A percentile compares a stretch with the other conserved stretches of the same genome.
phyloP scores from a whole-genome alignment of 1,139 yeast species.

The Saccharomycopsis crataegensis region DNA sequence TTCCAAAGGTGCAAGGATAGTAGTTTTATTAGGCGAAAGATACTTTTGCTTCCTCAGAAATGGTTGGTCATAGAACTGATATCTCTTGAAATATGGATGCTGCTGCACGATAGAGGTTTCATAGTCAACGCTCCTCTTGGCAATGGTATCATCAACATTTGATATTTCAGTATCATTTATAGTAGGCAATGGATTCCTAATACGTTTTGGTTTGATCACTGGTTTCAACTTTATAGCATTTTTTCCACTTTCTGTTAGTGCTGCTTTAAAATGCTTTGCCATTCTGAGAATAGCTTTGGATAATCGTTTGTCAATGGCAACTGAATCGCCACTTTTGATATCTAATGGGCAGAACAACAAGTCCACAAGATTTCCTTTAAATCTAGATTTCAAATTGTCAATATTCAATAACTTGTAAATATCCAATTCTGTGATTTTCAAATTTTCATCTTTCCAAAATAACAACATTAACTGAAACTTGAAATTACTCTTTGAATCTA shows the following conservation, averaged over 20 bases:
- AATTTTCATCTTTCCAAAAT: constrained; percentile 8
- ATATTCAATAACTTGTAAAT: constrained; percentile 11
- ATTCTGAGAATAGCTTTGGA: constrained; percentile 1
- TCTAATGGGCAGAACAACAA: constrained; percentile 12
- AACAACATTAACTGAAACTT: constrained; percentile 15
- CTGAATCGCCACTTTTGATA: neutral
- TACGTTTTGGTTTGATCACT: neutral
- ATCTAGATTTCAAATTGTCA: constrained; percentile 7
- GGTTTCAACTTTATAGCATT: neutral
- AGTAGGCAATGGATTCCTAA: constrained; percentile 4
- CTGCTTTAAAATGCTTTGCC: constrained; percentile 15
- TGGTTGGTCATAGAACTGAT: constrained; percentile 1
- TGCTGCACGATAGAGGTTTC: constrained; percentile 5
- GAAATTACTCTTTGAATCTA: constrained; percentile 5
- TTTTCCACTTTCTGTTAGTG: neutral
- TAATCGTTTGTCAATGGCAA: neutral
- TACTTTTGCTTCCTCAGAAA: neutral
- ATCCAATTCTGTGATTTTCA: constrained; percentile 5
- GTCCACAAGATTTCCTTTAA: constrained; percentile 7
- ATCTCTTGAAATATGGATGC: constrained; percentile 18
- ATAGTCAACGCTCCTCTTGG: neutral
- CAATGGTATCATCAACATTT: neutral
- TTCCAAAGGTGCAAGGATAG: no score
- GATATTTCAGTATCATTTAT: neutral
- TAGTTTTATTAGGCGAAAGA: neutral